Evolutionary conservation across 2,329 filamentous ascomycete genomes (phyloP), one percentile per base, ranked within the genome.

Genomic region (Aspergillus hiratsukae): DNA sequence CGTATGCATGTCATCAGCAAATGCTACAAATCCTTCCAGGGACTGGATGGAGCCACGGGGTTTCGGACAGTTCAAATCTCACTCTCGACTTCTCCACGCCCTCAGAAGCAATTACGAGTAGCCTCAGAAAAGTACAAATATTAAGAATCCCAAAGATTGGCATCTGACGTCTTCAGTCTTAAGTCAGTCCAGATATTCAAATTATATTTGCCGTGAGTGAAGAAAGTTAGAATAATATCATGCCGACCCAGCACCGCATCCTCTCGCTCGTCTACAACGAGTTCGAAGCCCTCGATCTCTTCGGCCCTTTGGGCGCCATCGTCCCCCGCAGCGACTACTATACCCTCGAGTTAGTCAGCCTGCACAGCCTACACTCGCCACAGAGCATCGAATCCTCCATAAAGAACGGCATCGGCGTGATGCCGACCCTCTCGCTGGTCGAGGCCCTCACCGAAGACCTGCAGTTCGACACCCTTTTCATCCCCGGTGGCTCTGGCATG

Each of bases 401-500:
- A 61, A 59, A 28, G 3, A 48, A n/a, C n/a, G 49, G 57, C 31
- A 35, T 35, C 29, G 67, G 68, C 25, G 66, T 80, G 41, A 60
- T 79, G 3, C 80, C 80, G 3, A 82, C 81, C 6, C 78, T 81
- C 64, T 87, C 84, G 0, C 85, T 85, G 63, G 75, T 72, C 46
- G 70, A 76, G 4, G 75, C 78, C 1, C 80, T 80, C 1, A 75
- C 71, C 41, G 70, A 76, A 3, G 75, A 78, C 1, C 80, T 80
- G 0, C 75, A 76, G 4, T 70, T 87, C 4, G 84, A 88, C 48
- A 81, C 88, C 3, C 75, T 90, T 21, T 69, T 90, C n/a, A 71
- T 90, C 7, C 87, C 87, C 0, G 87, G 87, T 1, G 86, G 87
- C 0, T 53, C 73, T 0, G 86, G 86, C 0, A 75, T 43, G 40